Evolutionary conservation across 106 monocot species (phyloP).

Genomic region (Dioscorea zingiberensis): DNA sequence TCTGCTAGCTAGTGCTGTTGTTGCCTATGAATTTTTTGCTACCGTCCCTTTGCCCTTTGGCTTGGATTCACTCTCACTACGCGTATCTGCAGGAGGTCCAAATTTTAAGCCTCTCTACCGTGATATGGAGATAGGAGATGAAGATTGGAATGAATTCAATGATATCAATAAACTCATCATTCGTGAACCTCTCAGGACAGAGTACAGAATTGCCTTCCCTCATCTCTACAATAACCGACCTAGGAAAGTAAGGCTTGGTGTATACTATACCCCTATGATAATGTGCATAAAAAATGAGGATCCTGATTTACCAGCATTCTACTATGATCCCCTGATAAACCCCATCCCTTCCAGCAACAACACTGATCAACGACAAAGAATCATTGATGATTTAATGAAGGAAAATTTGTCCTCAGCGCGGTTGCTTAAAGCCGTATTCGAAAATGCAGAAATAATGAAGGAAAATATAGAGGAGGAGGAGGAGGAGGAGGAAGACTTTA

Average conservation of each 20-base stretch:
- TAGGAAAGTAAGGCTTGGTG: slow-evolving; percentile 83
- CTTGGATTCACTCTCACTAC: not conserved
- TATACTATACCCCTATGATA: slow-evolving; percentile 99
- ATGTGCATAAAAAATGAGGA: slow-evolving; percentile 99
- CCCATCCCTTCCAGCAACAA: slow-evolving; percentile 73
- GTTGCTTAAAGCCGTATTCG: no score
- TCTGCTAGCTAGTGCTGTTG: no score
- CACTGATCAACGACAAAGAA: slow-evolving; percentile 57
- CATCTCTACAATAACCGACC: slow-evolving; percentile 98
- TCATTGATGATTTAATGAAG: no score
- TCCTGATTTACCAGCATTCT: slow-evolving; percentile 98
- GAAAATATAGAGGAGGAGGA: slow-evolving; percentile 69
- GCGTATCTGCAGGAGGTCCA: slow-evolving; percentile 64
- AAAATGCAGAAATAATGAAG: no score
- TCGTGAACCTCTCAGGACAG: slow-evolving; percentile 92
- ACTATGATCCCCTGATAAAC: slow-evolving; percentile 96
- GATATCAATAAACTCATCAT: slow-evolving; percentile 99
- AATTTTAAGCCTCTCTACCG: slow-evolving; percentile 98
- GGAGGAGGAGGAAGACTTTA: slow-evolving; percentile 84
- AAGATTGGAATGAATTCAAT: slow-evolving; percentile 99
- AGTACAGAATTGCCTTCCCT: slow-evolving; percentile 97
- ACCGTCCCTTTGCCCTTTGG: no score
- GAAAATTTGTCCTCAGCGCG: no score
- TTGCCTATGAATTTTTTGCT: no score
- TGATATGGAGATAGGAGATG: slow-evolving; percentile 99